Conservation (phyloP, 2,329 filamentous ascomycete species). For the Bipolaris gigantea region DNA sequence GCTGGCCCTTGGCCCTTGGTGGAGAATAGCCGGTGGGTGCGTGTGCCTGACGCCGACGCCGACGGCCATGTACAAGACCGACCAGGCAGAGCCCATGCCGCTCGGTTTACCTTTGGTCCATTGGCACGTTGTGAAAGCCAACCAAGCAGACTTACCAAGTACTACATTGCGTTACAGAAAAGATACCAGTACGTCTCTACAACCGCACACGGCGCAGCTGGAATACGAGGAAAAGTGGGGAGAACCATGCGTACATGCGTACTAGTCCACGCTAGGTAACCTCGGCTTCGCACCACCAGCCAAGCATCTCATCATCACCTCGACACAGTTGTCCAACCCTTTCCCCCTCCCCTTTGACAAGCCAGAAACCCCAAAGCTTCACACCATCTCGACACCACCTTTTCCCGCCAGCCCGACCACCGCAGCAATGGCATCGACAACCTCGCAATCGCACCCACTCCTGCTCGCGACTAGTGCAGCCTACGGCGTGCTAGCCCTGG, state of each 20-base stretch:
- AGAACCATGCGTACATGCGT: background rate
- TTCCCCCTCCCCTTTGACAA: background rate
- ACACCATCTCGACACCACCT: background rate
- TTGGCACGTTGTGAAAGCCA: background rate
- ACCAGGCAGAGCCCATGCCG: background rate
- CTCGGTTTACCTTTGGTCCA: background rate
- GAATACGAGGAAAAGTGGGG: conserved; percentile 12
- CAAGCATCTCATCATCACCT: conserved; percentile 2
- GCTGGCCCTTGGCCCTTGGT: background rate
- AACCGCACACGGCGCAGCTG: background rate
- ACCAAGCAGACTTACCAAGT: too few species aligned
- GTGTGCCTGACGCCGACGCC: conserved; percentile 15
- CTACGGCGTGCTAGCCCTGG: conserved; percentile 36
- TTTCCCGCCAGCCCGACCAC: background rate
- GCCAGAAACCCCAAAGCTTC: background rate
- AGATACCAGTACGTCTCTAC: background rate
- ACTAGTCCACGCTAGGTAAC: background rate
- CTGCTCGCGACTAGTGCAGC: conserved; percentile 33
- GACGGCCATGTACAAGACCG: background rate
- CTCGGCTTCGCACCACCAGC: background rate
- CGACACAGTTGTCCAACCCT: background rate
- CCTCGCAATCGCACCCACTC: conserved; percentile 29
- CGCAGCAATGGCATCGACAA: conserved; percentile 19
- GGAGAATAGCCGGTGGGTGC: conserved; percentile 21
- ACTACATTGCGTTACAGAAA: background rate